phyloP scores from a whole-genome alignment of 495 filamentous ascomycete genomes.

The Aspergillus sclerotiicarbonarius region DNA sequence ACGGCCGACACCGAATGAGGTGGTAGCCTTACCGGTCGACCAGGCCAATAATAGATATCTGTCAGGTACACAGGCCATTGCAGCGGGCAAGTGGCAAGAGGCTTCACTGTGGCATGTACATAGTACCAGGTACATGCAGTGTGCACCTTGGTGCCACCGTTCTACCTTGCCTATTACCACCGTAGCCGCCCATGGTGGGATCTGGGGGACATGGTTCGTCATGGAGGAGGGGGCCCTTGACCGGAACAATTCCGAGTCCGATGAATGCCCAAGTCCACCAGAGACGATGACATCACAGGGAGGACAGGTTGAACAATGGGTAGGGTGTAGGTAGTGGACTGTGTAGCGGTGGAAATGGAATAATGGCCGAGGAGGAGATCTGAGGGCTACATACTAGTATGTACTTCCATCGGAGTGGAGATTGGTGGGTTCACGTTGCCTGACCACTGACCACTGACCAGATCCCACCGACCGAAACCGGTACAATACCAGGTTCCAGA shows the following conservation, averaged over 20 bases:
- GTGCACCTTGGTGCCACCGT: background rate
- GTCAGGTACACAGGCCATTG: constrained; percentile 20
- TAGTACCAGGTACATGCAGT: constrained; percentile 2
- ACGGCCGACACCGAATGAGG: constrained; percentile 13
- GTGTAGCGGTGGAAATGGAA: background rate
- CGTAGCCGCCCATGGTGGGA: no score
- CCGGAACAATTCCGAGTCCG: constrained; percentile 1
- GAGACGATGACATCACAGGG: constrained; percentile 1
- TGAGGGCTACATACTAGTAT: background rate
- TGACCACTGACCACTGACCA: background rate
- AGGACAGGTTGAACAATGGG: no score
- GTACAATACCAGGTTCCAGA: background rate
- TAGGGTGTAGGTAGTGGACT: no score
- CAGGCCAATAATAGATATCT: constrained; percentile 17
- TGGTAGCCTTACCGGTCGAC: constrained; percentile 14
- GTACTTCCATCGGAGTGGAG: background rate
- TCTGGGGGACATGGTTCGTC: background rate
- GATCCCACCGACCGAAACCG: background rate
- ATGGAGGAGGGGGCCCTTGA: background rate
- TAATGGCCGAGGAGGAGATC: constrained; percentile 1
- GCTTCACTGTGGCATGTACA: constrained; percentile 2
- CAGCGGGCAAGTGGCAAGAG: constrained; percentile 11
- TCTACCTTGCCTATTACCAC: background rate
- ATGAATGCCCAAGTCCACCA: background rate
- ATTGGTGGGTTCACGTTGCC: background rate